Percentiles rank a stretch among this genome's conserved stretches.
These are phyloP conservation scores for Candida frijolesensis DNA, from an alignment of 1,139 yeast genomes.

Conservation along the genomic window DNA sequence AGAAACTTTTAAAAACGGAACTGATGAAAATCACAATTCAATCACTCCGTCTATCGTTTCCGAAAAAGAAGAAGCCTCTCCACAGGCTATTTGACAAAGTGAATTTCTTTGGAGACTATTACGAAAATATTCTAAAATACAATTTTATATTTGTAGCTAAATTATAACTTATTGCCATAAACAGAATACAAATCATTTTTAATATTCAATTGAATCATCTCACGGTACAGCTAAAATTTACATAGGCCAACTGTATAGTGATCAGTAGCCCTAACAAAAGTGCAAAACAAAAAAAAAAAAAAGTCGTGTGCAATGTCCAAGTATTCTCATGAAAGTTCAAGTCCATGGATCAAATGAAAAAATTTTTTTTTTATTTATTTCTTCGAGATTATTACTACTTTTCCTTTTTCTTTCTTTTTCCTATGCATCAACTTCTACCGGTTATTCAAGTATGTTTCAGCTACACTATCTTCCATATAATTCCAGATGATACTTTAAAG, in stretches of 20 bases:
- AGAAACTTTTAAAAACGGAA: neutral
- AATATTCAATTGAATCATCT: no score
- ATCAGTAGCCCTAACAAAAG: neutral
- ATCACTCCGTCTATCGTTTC: neutral
- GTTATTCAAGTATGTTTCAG: no score
- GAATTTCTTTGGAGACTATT: neutral
- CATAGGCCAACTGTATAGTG: neutral
- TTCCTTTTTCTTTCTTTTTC: neutral
- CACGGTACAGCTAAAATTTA: no score
- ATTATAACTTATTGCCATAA: no score
- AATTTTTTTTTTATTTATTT: neutral
- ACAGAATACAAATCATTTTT: no score
- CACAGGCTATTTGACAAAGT: neutral
- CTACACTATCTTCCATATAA: neutral
- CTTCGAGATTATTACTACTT: neutral
- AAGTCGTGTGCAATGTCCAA: neutral
- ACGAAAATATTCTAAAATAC: neutral
- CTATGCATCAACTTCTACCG: neutral
- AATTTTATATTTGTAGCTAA: no score
- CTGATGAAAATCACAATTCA: neutral
- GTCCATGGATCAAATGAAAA: neutral
- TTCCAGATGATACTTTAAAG: slow-evolving; percentile 17
- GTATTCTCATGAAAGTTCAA: neutral
- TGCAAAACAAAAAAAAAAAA: neutral
- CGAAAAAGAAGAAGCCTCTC: neutral